Percentiles rank a stretch among this genome's conserved stretches.
phyloP scores from a whole-genome alignment of 2,329 filamentous ascomycete species.

The Aspergillus cejpii region DNA sequence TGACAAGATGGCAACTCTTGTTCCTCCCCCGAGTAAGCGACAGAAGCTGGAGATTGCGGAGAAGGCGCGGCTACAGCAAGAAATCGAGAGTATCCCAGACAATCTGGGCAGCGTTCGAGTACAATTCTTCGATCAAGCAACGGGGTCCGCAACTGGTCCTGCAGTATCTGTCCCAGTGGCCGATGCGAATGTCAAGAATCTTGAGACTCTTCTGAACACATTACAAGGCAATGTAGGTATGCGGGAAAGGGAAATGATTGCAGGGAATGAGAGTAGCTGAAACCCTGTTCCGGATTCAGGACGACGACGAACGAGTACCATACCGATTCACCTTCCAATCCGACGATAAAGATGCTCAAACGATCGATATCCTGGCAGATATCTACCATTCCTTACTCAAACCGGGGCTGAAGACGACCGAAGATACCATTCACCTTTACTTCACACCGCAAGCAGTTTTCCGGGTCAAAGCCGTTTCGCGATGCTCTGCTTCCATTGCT shows the following conservation, averaged over 20 bases:
- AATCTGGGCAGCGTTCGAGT: constrained; percentile 72
- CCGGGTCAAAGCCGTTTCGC: constrained; percentile 81
- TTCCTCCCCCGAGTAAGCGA: constrained; percentile 81
- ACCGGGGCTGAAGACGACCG: constrained; percentile 49
- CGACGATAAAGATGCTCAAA: constrained; percentile 29
- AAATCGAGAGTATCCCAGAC: constrained; percentile 60
- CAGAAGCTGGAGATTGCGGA: constrained; percentile 71
- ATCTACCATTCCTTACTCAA: constrained; percentile 48
- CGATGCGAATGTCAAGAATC: constrained; percentile 80
- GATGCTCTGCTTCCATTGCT: constrained; percentile 79
- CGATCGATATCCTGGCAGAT: constrained; percentile 43
- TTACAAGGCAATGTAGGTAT: constrained; percentile 63
- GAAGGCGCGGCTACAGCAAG: constrained; percentile 65
- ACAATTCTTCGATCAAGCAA: constrained; percentile 78
- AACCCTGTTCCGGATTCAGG: constrained; percentile 27
- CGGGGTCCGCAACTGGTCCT: constrained; percentile 60
- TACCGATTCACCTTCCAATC: constrained; percentile 59
- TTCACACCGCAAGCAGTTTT: constrained; percentile 85
- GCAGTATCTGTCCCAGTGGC: constrained; percentile 71
- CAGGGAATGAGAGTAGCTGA: not conserved
- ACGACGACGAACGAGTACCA: constrained; percentile 56
- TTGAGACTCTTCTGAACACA: constrained; percentile 80
- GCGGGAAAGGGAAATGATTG: not conserved
- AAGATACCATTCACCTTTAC: constrained; percentile 57
- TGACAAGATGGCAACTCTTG: constrained; percentile 64